Evolutionary conservation across 2,329 filamentous ascomycete genomes (phyloP).

Genomic region (Alternaria angustiovoidea): DNA sequence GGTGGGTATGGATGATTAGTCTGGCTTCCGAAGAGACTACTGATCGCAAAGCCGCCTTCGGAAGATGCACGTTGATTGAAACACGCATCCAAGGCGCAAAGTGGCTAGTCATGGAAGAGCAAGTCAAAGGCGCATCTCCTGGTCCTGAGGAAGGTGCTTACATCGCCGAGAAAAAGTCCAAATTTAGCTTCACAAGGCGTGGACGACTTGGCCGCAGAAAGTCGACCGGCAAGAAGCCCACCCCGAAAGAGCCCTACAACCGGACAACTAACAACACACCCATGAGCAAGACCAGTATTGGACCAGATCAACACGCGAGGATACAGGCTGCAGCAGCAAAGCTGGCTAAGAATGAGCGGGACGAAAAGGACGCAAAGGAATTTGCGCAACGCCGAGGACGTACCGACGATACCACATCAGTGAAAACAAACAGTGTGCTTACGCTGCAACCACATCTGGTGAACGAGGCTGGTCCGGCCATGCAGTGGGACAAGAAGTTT

Average conservation of each 20-base stretch:
- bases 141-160: conserved; percentile 86
- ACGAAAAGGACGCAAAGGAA: conserved; percentile 62
- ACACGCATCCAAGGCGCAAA: conserved; percentile 81
- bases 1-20: conserved; percentile 99
- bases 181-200: conserved; percentile 83
- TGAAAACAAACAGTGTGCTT: conserved; percentile 88
- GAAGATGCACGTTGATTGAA: conserved; percentile 90
- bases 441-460: conserved; percentile 86
- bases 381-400: conserved; percentile 64
- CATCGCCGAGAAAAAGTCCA: conserved; percentile 93
- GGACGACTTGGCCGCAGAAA: conserved; percentile 69
- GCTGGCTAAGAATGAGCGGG: conserved; percentile 74
- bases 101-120: conserved; percentile 96
- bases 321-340: conserved; percentile 91
- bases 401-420: conserved; percentile 61
- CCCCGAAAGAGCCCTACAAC: conserved; percentile 61
- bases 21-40: conserved; percentile 88
- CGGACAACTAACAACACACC: conserved; percentile 59
- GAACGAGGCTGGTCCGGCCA: conserved; percentile 86
- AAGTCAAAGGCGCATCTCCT: conserved; percentile 89
- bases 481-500: conserved; percentile 97
- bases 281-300: conserved; percentile 82
- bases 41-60: conserved; percentile 89
- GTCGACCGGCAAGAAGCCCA: conserved; percentile 53
- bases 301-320: conserved; percentile 87